phyloP scores from a whole-genome alignment of 768 basidiomycete genomes.

The Leccinum variicolor region DNA sequence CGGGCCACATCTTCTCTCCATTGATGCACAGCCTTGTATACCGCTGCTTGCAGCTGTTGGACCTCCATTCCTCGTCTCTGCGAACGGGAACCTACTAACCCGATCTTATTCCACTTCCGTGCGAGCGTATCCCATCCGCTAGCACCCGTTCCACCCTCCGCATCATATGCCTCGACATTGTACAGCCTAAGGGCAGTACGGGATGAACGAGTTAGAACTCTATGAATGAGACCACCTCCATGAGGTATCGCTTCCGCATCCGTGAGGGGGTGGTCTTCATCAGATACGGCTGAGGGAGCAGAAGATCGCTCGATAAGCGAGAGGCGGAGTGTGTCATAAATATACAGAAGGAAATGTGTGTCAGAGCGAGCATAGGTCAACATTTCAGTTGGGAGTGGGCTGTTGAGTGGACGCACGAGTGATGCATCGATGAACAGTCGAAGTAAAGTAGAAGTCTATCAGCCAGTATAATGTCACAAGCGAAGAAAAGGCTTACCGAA shows the following conservation, averaged over 20 bases:
- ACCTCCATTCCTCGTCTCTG: slow-evolving; percentile 34
- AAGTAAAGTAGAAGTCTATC: neutral
- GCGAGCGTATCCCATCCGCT: slow-evolving; percentile 78
- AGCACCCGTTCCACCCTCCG: slow-evolving; percentile 55
- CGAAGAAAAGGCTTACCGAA: slow-evolving; percentile 49
- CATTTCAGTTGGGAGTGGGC: slow-evolving; percentile 88
- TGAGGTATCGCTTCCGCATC: slow-evolving; percentile 12
- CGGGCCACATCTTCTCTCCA: slow-evolving; percentile 83
- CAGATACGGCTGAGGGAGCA: slow-evolving; percentile 26
- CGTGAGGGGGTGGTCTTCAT: slow-evolving; percentile 7
- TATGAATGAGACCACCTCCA: slow-evolving; percentile 46
- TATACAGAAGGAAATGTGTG: slow-evolving; percentile 90
- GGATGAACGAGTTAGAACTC: slow-evolving; percentile 68
- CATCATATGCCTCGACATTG: slow-evolving; percentile 68
- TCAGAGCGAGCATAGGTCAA: slow-evolving; percentile 90
- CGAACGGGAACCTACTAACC: slow-evolving; percentile 28
- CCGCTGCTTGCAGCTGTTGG: slow-evolving; percentile 46
- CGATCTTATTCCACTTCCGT: slow-evolving; percentile 77
- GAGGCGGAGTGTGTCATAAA: slow-evolving; percentile 89
- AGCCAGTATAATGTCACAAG: neutral
- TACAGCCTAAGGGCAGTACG: slow-evolving; percentile 75
- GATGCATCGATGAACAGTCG: neutral
- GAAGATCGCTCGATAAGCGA: slow-evolving; percentile 73
- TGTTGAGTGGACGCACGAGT: slow-evolving; percentile 13
- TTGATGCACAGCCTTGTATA: slow-evolving; percentile 69